phyloP scores from a whole-genome alignment of 2,329 filamentous ascomycete genomes.

The Emergomyces orientalis region DNA sequence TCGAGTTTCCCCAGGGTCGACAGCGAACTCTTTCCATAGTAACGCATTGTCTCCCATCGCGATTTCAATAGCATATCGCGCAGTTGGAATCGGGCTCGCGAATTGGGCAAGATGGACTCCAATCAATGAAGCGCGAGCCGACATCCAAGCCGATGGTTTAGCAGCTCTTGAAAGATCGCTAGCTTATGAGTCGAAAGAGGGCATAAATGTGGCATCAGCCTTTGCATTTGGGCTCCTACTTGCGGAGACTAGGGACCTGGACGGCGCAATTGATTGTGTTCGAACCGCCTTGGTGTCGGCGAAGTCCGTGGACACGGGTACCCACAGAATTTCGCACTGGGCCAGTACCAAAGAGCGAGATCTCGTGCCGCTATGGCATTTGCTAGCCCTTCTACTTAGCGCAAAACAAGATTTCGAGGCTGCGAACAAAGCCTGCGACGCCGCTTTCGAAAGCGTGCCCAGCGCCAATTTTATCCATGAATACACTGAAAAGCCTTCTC shows the following conservation, averaged over 20 bases:
- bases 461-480: slow-evolving; percentile 63
- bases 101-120: slow-evolving; percentile 79
- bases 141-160: slow-evolving; percentile 69
- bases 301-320: slow-evolving; percentile 22
- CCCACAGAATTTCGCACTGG: slow-evolving; percentile 16
- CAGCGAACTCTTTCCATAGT: slow-evolving; percentile 11
- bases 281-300: slow-evolving; percentile 60
- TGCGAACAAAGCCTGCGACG: slow-evolving; percentile 75
- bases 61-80: slow-evolving; percentile 66
- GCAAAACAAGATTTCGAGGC: slow-evolving; percentile 75
- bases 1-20: slow-evolving; percentile 9
- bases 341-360: slow-evolving; percentile 35
- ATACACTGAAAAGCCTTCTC: slow-evolving; percentile 40
- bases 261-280: slow-evolving; percentile 69
- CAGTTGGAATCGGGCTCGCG: slow-evolving; percentile 75
- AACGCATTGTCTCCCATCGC: slow-evolving; percentile 47
- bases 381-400: slow-evolving; percentile 75
- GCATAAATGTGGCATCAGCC: slow-evolving; percentile 63
- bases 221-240: slow-evolving; percentile 78
- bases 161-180: slow-evolving; percentile 65
- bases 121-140: slow-evolving; percentile 59
- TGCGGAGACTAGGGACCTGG: slow-evolving; percentile 74
- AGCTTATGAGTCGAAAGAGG: slow-evolving; percentile 54
- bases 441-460: slow-evolving; percentile 82
- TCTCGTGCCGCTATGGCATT: slow-evolving; percentile 80